Percentiles rank a stretch among this genome's conserved stretches.
These are phyloP conservation scores for Brassica incana DNA, from an alignment of 345 rosid species.

Conservation along the genomic window DNA sequence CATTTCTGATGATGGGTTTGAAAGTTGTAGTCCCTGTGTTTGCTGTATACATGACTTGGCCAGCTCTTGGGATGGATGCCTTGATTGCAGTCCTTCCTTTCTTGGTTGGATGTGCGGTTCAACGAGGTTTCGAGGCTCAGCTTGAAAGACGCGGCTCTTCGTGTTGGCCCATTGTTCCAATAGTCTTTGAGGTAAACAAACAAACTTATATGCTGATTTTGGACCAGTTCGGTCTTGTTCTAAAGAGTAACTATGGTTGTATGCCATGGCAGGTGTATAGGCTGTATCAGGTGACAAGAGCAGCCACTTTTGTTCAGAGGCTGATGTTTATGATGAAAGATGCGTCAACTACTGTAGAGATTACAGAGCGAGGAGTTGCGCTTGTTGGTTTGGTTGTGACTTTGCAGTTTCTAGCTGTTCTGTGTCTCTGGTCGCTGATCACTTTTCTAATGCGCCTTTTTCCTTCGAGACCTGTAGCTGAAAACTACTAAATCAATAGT, in stretches of 20 bases:
- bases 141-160: constrained; percentile 63
- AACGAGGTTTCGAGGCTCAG: constrained; percentile 56
- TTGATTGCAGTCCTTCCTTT: constrained; percentile 71
- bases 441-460: constrained; percentile 80
- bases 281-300: constrained; percentile 78
- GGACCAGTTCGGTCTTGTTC: neutral
- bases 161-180: constrained; percentile 83
- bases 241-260: neutral
- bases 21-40: constrained; percentile 64
- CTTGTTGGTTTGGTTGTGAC: constrained; percentile 63
- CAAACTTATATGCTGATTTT: neutral
- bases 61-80: constrained; percentile 60
- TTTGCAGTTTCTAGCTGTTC: constrained; percentile 66
- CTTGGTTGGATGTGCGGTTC: constrained; percentile 71
- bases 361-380: constrained; percentile 57
- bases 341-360: constrained; percentile 47
- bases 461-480: constrained; percentile 81
- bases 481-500: constrained; percentile 52
- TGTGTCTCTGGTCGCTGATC: constrained; percentile 82
- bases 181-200: constrained; percentile 67
- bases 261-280: constrained; percentile 65
- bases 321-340: constrained; percentile 68
- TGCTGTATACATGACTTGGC: constrained; percentile 66
- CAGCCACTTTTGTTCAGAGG: constrained; percentile 69
- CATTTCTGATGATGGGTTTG: constrained; percentile 61